Evolutionary conservation across 768 basidiomycete genomes (phyloP).

Genomic region (Kwoniella dejecticola): DNA sequence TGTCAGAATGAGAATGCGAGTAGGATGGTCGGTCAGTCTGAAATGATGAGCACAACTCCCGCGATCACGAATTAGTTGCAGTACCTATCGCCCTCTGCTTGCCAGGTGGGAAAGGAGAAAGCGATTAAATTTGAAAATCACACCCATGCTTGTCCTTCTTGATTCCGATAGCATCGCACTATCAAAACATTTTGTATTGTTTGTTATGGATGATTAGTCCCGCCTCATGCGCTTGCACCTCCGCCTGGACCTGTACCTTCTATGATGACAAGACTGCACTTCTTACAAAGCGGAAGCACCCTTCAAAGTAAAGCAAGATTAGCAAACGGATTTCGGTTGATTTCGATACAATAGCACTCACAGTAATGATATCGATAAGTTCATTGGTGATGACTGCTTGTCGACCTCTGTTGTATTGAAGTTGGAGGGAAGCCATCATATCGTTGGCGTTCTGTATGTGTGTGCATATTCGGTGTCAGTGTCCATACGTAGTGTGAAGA

Average conservation of each 20-base stretch:
- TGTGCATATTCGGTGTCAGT: neutral
- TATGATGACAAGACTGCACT: conserved; percentile 1
- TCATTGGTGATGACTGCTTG: conserved; percentile 85
- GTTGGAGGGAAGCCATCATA: conserved; percentile 83
- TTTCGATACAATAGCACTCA: conserved; percentile 11
- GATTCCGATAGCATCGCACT: conserved; percentile 25
- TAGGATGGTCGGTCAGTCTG: too few relatives aligned
- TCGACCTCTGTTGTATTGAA: conserved; percentile 98
- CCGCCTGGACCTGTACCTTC: neutral
- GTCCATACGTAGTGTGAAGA: neutral
- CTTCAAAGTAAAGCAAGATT: conserved; percentile 3
- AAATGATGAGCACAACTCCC: too few relatives aligned
- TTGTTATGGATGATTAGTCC: neutral
- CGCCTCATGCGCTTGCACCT: neutral
- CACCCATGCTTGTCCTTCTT: conserved; percentile 17
- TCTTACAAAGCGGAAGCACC: conserved; percentile 51
- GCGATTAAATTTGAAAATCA: too few relatives aligned
- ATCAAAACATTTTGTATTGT: conserved; percentile 17
- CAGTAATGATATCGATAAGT: conserved; percentile 55
- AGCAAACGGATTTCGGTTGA: neutral
- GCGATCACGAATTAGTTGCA: too few relatives aligned
- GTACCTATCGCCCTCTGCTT: too few relatives aligned
- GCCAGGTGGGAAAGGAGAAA: too few relatives aligned
- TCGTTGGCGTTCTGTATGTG: conserved; percentile 75
- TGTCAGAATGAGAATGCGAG: too few relatives aligned